A percentile compares a stretch with the other conserved stretches of the same genome.
These are phyloP conservation scores for Tephrocybe sp. DNA, from an alignment of 768 basidiomycete species.

Conservation along the genomic window DNA sequence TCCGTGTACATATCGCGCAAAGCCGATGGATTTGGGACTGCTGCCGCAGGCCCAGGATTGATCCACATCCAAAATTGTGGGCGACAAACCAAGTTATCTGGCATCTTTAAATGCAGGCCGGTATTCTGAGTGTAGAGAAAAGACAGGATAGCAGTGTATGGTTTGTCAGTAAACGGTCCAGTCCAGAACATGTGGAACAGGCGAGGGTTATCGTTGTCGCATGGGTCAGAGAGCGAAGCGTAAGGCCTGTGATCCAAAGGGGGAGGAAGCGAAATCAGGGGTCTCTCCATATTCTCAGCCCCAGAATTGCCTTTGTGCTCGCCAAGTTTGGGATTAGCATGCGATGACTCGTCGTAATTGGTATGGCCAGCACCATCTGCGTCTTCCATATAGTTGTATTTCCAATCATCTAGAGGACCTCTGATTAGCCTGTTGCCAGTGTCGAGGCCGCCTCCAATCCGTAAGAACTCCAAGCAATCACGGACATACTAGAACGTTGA, in stretches of 20 bases:
- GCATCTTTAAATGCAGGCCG: constrained; percentile 66
- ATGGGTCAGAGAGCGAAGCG: constrained; percentile 55
- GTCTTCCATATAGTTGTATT: constrained; percentile 81
- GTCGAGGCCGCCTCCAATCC: constrained; percentile 89
- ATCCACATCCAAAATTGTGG: constrained; percentile 99
- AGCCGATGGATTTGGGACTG: constrained; percentile 82
- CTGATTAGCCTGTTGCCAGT: constrained; percentile 72
- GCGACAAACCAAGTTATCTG: constrained; percentile 61
- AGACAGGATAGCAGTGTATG: constrained; percentile 90
- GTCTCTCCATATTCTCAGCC: constrained; percentile 58
- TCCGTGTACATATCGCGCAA: constrained; percentile 78
- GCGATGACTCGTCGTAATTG: constrained; percentile 4
- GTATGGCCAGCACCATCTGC: constrained; percentile 26
- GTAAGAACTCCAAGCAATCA: constrained; percentile 92
- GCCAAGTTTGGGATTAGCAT: constrained; percentile 27
- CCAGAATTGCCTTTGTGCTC: constrained; percentile 53
- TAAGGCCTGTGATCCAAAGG: constrained; percentile 54
- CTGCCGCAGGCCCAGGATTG: constrained; percentile 94
- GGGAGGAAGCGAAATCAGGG: constrained; percentile 45
- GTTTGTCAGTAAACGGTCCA: constrained; percentile 97
- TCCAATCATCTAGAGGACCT: constrained; percentile 79
- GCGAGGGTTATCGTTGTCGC: constrained; percentile 82
- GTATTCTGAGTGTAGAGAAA: constrained; percentile 97
- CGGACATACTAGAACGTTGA: constrained; percentile 77
- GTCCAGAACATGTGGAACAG: constrained; percentile 99